phyloP scores from a whole-genome alignment of 2,329 filamentous ascomycete species.

The Microcyclospora tardicrescens region DNA sequence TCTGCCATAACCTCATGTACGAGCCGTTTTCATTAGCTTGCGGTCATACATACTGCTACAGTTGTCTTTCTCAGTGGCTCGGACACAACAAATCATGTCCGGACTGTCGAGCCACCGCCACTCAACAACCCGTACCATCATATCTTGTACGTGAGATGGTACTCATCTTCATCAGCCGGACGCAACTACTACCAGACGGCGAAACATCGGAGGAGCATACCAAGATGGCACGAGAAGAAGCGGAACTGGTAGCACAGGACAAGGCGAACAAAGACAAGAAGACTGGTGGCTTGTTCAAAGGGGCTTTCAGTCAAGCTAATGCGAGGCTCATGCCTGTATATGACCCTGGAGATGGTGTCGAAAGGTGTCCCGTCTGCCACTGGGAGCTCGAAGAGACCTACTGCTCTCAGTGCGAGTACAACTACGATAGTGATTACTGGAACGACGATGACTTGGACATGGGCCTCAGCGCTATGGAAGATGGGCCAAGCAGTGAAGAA shows the following conservation, averaged over 20 bases:
- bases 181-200: conserved; percentile 48
- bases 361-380: conserved; percentile 49
- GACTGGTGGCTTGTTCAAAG: conserved; percentile 50
- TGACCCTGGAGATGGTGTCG: conserved; percentile 47
- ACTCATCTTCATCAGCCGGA: conserved; percentile 46
- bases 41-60: conserved; percentile 62
- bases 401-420: conserved; percentile 44
- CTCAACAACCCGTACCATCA: conserved; percentile 47
- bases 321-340: conserved; percentile 29
- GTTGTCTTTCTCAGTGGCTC: conserved; percentile 35
- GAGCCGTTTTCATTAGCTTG: conserved; percentile 57
- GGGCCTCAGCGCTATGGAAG: neutral
- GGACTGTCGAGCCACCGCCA: conserved; percentile 50
- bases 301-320: conserved; percentile 36
- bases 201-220: conserved; percentile 51
- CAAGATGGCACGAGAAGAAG: conserved; percentile 46
- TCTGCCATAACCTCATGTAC: conserved; percentile 55
- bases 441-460: conserved; percentile 9
- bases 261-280: conserved; percentile 38
- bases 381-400: conserved; percentile 51
- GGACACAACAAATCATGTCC: conserved; percentile 53
- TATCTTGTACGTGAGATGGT: conserved; percentile 55
- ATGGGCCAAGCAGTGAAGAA: conserved; percentile 10
- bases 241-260: conserved; percentile 46
- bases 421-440: conserved; percentile 30